Base-by-base conservation (phyloP, 176 grass and related monocot species). In the Canna indica region DNA sequence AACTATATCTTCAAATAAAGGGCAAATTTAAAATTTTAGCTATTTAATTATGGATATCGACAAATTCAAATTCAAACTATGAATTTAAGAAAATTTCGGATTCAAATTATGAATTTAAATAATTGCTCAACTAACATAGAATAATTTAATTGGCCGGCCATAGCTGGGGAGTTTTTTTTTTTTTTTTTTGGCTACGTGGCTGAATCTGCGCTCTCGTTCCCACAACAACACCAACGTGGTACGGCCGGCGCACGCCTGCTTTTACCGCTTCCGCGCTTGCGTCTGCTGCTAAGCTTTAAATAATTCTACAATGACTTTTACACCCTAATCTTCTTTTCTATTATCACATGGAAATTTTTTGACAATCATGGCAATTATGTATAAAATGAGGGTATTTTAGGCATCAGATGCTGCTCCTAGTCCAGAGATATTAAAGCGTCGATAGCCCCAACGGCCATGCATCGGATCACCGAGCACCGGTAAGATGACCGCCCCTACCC, bases 401-500 rank as follows among this genome's bases (percentile, higher is more conserved):
- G 30, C 17, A 33, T 17, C 4, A 20, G 46, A 32, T 17, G 25
- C n/a, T n/a, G 54, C 46, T 13, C 1, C 30, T 8, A 9, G 10
- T 3, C 30, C 31, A 15, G 6, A 1, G 3, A 12, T 33, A 58
- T 58, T 35, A 75, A 81, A 63, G 31, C 58, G 8, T 39, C 53
- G 66, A n/a, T 42, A 30, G 57, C 60, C 5, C 4, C 36, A 52
- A 60, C 29, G 5, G 12, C 28, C 22, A 24, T 27, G 47, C 29
- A 48, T 17, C 22, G 24, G 60, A 44, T 57, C 12, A 34, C 9
- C 26, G 0, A 18, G 32, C 16, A 7, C 64, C 27, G 0, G 59
- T 31, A 25, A 56, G 45, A 90, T 90, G 87, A 76, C 80, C 20
- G 70, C 34, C 0, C 70, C 70, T 18, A 36, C 66, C 50, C 77